These are phyloP conservation scores for Chlorophyllum brunneum DNA, from an alignment of 768 basidiomycete genomes.

Conservation along the genomic window DNA sequence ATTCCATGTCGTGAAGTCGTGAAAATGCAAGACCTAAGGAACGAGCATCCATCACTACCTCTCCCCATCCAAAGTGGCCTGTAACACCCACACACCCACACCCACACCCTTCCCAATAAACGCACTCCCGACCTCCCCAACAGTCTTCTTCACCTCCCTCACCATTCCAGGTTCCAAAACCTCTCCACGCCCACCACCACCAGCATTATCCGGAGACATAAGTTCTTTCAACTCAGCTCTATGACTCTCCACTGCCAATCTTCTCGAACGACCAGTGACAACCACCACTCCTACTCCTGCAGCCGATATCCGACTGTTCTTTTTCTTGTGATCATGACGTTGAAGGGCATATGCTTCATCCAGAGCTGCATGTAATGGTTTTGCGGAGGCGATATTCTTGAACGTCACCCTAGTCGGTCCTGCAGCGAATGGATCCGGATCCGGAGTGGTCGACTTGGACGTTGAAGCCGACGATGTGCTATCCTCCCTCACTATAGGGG, in stretches of 20 bases:
- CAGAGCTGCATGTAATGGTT: conserved; percentile 58
- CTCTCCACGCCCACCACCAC: conserved; percentile 44
- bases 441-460: not conserved
- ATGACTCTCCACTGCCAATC: conserved; percentile 73
- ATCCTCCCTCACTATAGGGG: not conserved
- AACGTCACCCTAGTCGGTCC: conserved; percentile 60
- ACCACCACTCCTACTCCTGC: conserved; percentile 38
- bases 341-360: conserved; percentile 33
- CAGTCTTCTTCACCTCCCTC: conserved; percentile 70
- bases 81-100: conserved; percentile 64
- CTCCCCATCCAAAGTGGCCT: conserved; percentile 36
- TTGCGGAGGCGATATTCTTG: conserved; percentile 46
- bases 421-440: not conserved
- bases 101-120: conserved; percentile 62
- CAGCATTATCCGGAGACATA: conserved; percentile 39
- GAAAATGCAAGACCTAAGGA: not conserved
- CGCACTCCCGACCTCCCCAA: conserved; percentile 81
- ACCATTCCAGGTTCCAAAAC: conserved; percentile 28
- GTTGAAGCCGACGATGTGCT: not conserved
- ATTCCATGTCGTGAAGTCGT: not conserved
- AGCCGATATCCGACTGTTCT: not conserved
- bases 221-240: conserved; percentile 48
- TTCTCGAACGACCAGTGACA: conserved; percentile 69
- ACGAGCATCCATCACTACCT: not conserved
- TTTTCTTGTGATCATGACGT: not conserved